Evolutionary conservation across 345 rosid genomes (phyloP).

Genomic region (Moricandia arvensis): DNA sequence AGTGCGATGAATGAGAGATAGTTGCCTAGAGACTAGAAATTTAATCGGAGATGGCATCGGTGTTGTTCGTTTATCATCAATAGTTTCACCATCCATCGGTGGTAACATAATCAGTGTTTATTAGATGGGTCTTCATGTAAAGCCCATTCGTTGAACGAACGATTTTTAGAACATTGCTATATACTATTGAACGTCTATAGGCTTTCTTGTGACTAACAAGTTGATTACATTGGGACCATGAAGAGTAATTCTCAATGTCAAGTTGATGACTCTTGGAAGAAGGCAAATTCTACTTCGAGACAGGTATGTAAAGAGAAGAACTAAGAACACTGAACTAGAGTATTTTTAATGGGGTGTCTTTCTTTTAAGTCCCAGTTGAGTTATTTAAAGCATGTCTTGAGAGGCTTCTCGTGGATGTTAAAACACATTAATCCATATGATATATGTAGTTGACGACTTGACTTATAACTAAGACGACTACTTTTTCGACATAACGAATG

Average conservation of each 20-base stretch:
- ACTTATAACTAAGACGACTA: background rate
- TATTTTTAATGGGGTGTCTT: background rate
- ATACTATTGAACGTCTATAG: background rate
- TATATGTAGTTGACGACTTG: constrained; percentile 12
- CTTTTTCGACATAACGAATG: constrained; percentile 18
- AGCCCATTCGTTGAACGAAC: no score
- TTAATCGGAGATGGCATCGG: no score
- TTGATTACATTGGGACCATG: background rate
- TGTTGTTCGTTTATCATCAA: no score
- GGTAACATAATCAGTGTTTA: no score
- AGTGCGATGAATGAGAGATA: no score
- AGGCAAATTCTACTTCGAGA: background rate
- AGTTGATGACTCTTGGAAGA: constrained; percentile 5
- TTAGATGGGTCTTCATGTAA: no score
- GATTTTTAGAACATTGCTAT: background rate
- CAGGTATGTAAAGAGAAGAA: background rate
- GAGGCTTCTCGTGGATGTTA: background rate
- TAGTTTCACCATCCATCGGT: no score
- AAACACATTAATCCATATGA: background rate
- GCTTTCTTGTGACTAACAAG: background rate
- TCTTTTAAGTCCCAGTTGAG: background rate
- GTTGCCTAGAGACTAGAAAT: no score
- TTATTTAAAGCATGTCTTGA: background rate
- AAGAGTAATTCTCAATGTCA: background rate
- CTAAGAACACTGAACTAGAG: background rate